phyloP scores from a whole-genome alignment of 176 grass and related monocot genomes.

The Zoysia japonica region DNA sequence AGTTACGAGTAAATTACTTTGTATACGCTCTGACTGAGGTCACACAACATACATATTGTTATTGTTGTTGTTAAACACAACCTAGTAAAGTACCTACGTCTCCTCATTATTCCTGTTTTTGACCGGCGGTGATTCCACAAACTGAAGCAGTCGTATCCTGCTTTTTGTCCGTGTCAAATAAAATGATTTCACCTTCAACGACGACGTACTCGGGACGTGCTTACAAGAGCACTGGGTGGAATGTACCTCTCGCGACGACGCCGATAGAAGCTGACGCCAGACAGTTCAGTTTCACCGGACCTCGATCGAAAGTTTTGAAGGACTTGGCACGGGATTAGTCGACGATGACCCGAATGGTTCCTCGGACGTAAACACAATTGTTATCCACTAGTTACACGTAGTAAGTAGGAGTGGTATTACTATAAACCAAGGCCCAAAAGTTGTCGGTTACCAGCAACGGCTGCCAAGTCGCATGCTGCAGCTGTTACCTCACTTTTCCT shows the following conservation, averaged over 20 bases:
- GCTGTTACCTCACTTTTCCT: no score
- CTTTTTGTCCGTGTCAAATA: constrained; percentile 28
- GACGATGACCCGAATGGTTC: neutral
- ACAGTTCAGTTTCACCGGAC: constrained; percentile 36
- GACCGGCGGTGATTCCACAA: neutral
- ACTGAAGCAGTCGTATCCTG: neutral
- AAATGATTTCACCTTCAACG: constrained; percentile 7
- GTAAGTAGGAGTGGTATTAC: no score
- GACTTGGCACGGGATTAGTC: neutral
- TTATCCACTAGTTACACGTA: no score
- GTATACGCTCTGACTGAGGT: neutral
- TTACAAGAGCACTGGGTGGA: no score
- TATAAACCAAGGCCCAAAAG: no score
- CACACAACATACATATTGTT: neutral
- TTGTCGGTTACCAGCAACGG: no score
- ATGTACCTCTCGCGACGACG: no score
- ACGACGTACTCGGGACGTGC: no score
- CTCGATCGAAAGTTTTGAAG: neutral
- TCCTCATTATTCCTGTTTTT: neutral
- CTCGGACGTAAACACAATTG: no score
- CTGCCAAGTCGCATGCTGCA: no score
- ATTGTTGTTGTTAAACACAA: neutral
- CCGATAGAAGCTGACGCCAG: neutral
- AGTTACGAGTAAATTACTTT: neutral
- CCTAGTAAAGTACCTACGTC: neutral